phyloP scores from a whole-genome alignment of 2,329 filamentous ascomycete genomes.

The Penicillium thymicola region DNA sequence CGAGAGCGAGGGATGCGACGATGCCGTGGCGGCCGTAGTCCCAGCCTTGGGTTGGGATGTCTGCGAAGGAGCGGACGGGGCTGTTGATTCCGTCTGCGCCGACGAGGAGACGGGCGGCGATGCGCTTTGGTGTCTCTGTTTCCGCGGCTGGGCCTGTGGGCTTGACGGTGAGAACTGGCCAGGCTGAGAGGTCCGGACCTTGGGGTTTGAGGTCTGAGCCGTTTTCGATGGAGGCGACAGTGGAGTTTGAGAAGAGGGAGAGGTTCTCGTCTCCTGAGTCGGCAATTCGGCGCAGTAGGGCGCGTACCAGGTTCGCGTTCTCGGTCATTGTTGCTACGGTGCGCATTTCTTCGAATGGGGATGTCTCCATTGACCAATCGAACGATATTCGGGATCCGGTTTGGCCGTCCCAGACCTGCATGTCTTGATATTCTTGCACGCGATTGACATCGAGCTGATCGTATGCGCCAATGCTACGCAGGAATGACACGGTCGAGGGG shows the following conservation, averaged over 20 bases:
- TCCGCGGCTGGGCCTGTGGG: constrained; percentile 42
- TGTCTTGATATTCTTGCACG: constrained; percentile 85
- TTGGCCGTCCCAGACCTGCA: constrained; percentile 98
- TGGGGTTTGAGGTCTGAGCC: constrained; percentile 62
- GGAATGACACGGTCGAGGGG: constrained; percentile 77
- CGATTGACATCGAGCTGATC: constrained; percentile 66
- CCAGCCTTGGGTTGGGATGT: constrained; percentile 83
- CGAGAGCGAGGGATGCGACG: constrained; percentile 79
- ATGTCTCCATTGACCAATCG: constrained; percentile 60
- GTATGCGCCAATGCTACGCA: constrained; percentile 84
- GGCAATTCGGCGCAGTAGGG: constrained; percentile 67
- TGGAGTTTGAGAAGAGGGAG: constrained; percentile 70
- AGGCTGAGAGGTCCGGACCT: constrained; percentile 73
- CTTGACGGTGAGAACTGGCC: constrained; percentile 78
- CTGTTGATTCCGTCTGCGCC: constrained; percentile 95
- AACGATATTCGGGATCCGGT: constrained; percentile 86
- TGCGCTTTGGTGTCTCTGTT: constrained; percentile 43
- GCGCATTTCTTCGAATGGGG: constrained; percentile 47
- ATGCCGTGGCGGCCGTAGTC: constrained; percentile 89
- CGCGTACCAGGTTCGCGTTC: constrained; percentile 83
- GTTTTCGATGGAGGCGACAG: constrained; percentile 73
- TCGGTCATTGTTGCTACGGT: constrained; percentile 96
- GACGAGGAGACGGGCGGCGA: constrained; percentile 80
- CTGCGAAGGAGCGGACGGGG: constrained; percentile 84
- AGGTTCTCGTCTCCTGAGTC: constrained; percentile 60